Conservation (phyloP, 176 grass and related monocot species). For the Pontederia paniculata region DNA sequence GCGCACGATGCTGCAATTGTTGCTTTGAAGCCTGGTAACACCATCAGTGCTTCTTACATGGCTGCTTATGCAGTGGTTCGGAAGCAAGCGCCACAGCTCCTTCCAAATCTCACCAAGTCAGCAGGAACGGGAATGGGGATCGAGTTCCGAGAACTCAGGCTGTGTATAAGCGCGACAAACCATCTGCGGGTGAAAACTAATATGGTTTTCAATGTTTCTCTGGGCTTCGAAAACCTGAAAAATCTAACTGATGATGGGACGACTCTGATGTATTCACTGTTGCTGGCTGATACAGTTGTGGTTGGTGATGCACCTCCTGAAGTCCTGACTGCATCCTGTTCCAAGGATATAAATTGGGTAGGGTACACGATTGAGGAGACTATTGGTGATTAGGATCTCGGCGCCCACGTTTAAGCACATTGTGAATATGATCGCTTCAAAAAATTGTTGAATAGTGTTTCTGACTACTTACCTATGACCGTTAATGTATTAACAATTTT, state of each 20-base stretch:
- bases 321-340: conserved; percentile 51
- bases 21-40: conserved; percentile 56
- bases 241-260: conserved; percentile 55
- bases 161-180: conserved; percentile 57
- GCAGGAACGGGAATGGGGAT: conserved; percentile 88
- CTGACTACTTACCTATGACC: too few species aligned
- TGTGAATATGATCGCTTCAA: too few species aligned
- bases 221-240: conserved; percentile 83
- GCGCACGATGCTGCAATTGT: conserved; percentile 69
- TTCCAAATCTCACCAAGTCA: conserved; percentile 58
- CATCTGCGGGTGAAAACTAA: conserved; percentile 43
- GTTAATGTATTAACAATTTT: too few species aligned
- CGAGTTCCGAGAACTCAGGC: conserved; percentile 74
- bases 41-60: conserved; percentile 43
- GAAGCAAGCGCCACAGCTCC: conserved; percentile 61
- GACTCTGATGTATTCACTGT: conserved; percentile 59
- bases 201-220: conserved; percentile 81
- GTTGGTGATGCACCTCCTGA: conserved; percentile 45
- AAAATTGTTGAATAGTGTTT: too few species aligned
- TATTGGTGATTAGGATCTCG: too few species aligned
- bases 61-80: conserved; percentile 49
- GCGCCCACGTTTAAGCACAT: too few species aligned
- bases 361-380: conserved; percentile 50
- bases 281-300: conserved; percentile 72
- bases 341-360: conserved; percentile 54